Conservation (phyloP, 2,329 filamentous ascomycete genomes). For the Paraphoma sp. region DNA sequence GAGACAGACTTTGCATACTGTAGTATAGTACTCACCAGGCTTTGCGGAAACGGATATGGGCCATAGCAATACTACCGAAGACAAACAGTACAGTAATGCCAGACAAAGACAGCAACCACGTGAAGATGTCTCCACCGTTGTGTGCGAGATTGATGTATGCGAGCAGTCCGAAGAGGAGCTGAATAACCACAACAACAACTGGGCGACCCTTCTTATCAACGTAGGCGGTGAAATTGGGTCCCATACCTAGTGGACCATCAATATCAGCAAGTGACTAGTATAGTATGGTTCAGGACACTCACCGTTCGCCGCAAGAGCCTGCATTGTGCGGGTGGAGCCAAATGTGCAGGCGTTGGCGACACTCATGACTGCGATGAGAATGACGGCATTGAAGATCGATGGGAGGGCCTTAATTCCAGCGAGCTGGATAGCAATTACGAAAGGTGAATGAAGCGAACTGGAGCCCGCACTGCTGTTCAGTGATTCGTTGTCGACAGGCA, state of each 20-base stretch:
- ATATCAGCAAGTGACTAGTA: too few species aligned
- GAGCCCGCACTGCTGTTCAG: constrained; percentile 70
- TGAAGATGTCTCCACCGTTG: constrained; percentile 59
- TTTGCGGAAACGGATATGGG: constrained; percentile 67
- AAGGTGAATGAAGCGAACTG: constrained; percentile 73
- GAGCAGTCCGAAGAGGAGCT: constrained; percentile 64
- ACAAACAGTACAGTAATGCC: constrained; percentile 77
- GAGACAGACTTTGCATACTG: constrained; percentile 31
- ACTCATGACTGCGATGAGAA: constrained; percentile 86
- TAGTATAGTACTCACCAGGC: constrained; percentile 68
- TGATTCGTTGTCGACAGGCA: constrained; percentile 71
- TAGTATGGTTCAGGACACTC: constrained; percentile 61
- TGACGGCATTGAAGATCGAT: constrained; percentile 93
- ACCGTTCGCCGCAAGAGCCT: constrained; percentile 80
- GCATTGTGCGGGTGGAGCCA: constrained; percentile 87
- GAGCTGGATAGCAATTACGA: constrained; percentile 89
- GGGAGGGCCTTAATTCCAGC: constrained; percentile 82
- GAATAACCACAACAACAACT: constrained; percentile 59
- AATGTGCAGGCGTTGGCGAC: constrained; percentile 94
- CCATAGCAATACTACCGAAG: constrained; percentile 72
- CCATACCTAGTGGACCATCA: too few species aligned
- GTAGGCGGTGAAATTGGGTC: constrained; percentile 49
- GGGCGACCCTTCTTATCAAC: constrained; percentile 69
- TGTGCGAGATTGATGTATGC: constrained; percentile 61
- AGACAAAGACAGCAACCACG: constrained; percentile 73